A percentile compares a stretch with the other conserved stretches of the same genome.
Conservation (phyloP, 2,329 filamentous ascomycete species). For the Dactylonectria estremocensis region DNA sequence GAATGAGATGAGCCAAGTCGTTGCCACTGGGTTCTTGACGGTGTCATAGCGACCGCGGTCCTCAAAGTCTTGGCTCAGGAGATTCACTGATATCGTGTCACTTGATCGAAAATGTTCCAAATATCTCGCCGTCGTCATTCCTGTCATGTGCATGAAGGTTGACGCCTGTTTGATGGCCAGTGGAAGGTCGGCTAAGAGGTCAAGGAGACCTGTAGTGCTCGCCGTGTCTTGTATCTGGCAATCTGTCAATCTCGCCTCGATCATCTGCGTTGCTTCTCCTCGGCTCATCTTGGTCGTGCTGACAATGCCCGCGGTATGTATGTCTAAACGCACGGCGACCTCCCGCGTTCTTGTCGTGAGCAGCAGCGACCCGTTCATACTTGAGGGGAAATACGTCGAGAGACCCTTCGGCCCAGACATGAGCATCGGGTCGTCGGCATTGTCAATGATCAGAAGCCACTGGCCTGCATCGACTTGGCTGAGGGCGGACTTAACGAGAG, state of each 20-base stretch:
- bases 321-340: too few species aligned
- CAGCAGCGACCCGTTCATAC: constrained; percentile 34
- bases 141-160: constrained; percentile 52
- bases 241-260: constrained; percentile 37
- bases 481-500: constrained; percentile 54
- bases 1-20: constrained; percentile 56
- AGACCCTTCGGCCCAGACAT: constrained; percentile 44
- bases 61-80: constrained; percentile 52
- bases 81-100: constrained; percentile 35
- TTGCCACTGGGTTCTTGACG: constrained; percentile 48
- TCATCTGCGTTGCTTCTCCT: constrained; percentile 41
- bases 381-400: constrained; percentile 48
- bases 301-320: constrained; percentile 38
- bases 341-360: constrained; percentile 39
- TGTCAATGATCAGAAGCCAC: constrained; percentile 64
- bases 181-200: constrained; percentile 50
- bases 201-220: constrained; percentile 46
- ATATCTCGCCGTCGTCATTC: constrained; percentile 45
- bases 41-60: constrained; percentile 47
- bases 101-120: constrained; percentile 43
- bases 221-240: constrained; percentile 39
- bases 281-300: constrained; percentile 33
- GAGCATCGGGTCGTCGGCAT: constrained; percentile 57
- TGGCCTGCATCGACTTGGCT: constrained; percentile 41
- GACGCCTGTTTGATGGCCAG: constrained; percentile 56